Evolutionary conservation across 2,329 filamentous ascomycete species (phyloP), one percentile per base, ranked within the genome.

Genomic region (Nannizziopsis barbatae): DNA sequence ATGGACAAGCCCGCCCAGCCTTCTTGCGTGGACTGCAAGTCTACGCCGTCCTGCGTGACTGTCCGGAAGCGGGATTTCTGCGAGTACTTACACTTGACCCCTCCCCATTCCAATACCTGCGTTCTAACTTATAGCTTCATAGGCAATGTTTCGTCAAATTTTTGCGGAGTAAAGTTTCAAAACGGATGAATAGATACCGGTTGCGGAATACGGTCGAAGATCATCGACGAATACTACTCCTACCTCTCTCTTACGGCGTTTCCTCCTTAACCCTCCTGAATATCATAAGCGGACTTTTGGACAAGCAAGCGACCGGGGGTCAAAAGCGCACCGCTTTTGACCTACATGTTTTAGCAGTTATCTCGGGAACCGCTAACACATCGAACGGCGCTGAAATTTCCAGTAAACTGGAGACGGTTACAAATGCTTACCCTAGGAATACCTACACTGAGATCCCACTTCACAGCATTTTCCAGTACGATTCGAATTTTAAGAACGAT

Each of bases 171-270:
- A 96, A 96, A 66, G 75, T 81, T 52, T 76, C 86, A 56, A 90
- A 90, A 65, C 84, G 88, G 42, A 77, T 84, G 70, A 80, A 83
- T 56, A 73, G 73, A 36, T 84, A 82, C 60, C 72, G 76, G 40
- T 72, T 58, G 41, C 61, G 54, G 56, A 57, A 58, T 44, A 50
- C 57, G 7, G 58, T 66, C 17, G 64, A 66, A 49, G 67, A 68
- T 38, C 60, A 67, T 45, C 67, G 68, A 49, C 70, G 68, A 55
- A 76, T 67, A 56, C 76, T 95, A 42, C 70, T 95, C 14, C 70
- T 95, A 15, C 86, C 88, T 5, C 70, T 95, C 1, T 95, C 89
- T 0, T 82, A 87, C 58, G 90, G 92, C 0, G 71, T 84, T 1
- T 92, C 85, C 1, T 96, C 90, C 0, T 75, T 84, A 11, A 77